Evolutionary conservation across 2,329 filamentous ascomycete genomes (phyloP), one percentile per base, ranked within the genome.

Genomic region (Aureobasidium musti): DNA sequence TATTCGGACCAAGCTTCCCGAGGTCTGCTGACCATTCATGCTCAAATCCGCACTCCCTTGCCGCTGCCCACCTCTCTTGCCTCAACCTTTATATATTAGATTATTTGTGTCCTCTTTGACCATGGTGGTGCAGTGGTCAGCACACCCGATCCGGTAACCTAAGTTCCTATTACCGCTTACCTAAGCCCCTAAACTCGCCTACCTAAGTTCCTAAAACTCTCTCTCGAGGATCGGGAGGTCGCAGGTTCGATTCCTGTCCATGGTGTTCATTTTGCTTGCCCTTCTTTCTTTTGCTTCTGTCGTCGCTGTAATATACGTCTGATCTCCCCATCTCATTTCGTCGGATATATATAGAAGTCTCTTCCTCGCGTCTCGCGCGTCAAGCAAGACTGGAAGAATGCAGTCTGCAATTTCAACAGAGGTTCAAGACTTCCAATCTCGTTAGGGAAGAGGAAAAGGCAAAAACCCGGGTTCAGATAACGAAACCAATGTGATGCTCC

Each of bases 101-200:
- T 13, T 1, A 11, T 13, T 47, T 23, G n/a, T 21, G 43, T 21
- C n/a, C 21, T 8, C 19, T 21, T 11, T 23, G n/a, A 47, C 43
- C 43, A 47, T 47, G 43, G n/a, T 47, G 43, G 43, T 47, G 43
- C 43, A 47, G n/a, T 47, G 19, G 43, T 21, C 43, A 47, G 43
- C 43, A 47, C 43, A 47, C 43, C 43, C 43, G 43, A 21, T 21
- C 43, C 21, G n/a, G n/a, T 23, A 47, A 21, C 21, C n/a, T n/a
- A n/a, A n/a, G 1, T 21, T 21, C 7, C 41, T n/a, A 43, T 2
- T n/a, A n/a, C 30, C 39, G 14, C 39, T 41, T n/a, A n/a, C 39
- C 39, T 45, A 45, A 45, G n/a, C 11, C n/a, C 41, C n/a, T 45
- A n/a, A n/a, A n/a, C n/a, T 21, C 41, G 41, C 19, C 21, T 45